Percentiles rank a stretch among this genome's conserved stretches.
Evolutionary conservation across 2,329 filamentous ascomycete genomes (phyloP).

Genomic region (Mycosphaerella sp.): DNA sequence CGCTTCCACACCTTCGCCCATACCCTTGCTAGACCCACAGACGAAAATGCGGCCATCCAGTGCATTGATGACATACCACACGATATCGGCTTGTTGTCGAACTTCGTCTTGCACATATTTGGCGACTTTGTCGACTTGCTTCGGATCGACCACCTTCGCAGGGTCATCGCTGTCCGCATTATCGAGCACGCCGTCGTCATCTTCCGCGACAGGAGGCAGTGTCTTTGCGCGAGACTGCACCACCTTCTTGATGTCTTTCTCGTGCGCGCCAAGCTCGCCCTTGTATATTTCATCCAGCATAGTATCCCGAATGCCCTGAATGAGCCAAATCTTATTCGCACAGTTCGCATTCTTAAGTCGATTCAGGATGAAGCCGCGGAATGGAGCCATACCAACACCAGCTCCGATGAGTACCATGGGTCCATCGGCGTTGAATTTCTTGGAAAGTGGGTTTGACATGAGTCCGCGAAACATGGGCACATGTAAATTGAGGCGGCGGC

Average conservation of each 20-base stretch:
- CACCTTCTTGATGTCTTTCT: conserved; percentile 50
- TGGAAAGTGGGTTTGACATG: conserved; percentile 93
- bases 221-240: conserved; percentile 40
- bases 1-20: conserved; percentile 92
- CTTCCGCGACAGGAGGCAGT: conserved; percentile 26
- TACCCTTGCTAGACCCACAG: conserved; percentile 88
- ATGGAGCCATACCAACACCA: conserved; percentile 92
- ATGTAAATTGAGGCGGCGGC: conserved; percentile 54
- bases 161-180: conserved; percentile 40
- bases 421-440: conserved; percentile 85
- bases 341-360: conserved; percentile 90
- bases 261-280: conserved; percentile 91
- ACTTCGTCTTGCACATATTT: conserved; percentile 98
- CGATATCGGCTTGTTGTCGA: conserved; percentile 81
- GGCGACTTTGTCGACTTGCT: conserved; percentile 57
- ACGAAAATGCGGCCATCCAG: conserved; percentile 96
- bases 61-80: conserved; percentile 96
- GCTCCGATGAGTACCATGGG: conserved; percentile 97
- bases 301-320: conserved; percentile 90
- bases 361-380: conserved; percentile 95
- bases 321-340: conserved; percentile 95
- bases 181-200: conserved; percentile 25
- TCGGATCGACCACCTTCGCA: conserved; percentile 64
- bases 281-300: conserved; percentile 93
- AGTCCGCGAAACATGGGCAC: conserved; percentile 97